phyloP scores from a whole-genome alignment of 257 asterid species.

The Cinchona pubescens region DNA sequence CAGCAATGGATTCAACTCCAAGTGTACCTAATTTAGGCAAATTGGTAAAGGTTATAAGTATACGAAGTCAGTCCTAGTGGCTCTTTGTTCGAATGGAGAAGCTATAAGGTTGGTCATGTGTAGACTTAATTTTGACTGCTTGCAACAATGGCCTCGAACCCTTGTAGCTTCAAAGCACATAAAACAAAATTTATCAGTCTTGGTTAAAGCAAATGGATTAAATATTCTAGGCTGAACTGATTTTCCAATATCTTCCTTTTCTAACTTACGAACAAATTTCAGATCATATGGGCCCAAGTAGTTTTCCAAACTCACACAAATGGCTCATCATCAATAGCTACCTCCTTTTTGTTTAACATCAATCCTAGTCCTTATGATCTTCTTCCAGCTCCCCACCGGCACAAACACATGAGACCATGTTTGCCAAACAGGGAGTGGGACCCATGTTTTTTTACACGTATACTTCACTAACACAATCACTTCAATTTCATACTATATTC shows the following conservation, averaged over 20 bases:
- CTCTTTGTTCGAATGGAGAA: neutral
- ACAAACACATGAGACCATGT: neutral
- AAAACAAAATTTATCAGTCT: neutral
- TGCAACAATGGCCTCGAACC: neutral
- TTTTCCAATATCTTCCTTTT: neutral
- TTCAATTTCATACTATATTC: too few species aligned
- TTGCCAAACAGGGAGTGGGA: neutral
- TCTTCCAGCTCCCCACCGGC: neutral
- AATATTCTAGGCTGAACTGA: neutral
- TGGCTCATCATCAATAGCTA: neutral
- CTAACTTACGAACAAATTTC: neutral
- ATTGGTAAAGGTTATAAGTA: neutral
- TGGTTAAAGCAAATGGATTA: neutral
- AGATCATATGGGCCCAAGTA: neutral
- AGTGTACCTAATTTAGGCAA: neutral
- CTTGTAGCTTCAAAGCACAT: neutral
- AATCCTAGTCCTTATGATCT: neutral
- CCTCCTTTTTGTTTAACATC: neutral
- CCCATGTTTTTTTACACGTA: neutral
- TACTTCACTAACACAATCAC: too few species aligned
- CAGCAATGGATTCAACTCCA: neutral
- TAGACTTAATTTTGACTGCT: neutral
- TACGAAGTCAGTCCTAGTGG: neutral
- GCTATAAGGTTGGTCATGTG: too few species aligned
- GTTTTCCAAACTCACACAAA: neutral